Percentiles rank a stretch among this genome's conserved stretches.
Conservation (phyloP, 2,329 filamentous ascomycete genomes). For the Cryphonectria japonica region DNA sequence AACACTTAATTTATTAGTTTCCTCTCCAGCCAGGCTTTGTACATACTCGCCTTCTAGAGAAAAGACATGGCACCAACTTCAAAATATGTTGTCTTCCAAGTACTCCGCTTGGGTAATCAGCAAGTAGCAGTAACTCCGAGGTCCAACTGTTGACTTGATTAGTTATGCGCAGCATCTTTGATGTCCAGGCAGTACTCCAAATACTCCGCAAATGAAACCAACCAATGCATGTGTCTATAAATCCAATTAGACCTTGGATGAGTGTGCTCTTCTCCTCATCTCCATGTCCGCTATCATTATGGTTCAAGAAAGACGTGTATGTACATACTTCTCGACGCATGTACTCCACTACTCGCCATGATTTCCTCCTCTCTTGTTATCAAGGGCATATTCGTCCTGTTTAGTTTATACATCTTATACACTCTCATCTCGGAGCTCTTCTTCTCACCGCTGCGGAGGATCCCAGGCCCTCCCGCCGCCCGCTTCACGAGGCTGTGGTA, state of each 20-base stretch:
- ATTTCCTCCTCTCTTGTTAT: neutral
- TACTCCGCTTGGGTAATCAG: too few relatives aligned
- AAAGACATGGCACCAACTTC: too few relatives aligned
- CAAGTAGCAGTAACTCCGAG: neutral
- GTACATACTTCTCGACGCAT: neutral
- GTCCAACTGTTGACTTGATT: neutral
- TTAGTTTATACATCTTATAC: constrained; percentile 9
- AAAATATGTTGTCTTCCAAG: too few relatives aligned
- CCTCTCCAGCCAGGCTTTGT: too few relatives aligned
- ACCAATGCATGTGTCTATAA: neutral
- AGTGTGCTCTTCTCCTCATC: neutral
- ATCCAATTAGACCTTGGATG: neutral
- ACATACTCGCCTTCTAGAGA: too few relatives aligned
- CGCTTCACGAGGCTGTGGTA: constrained; percentile 51
- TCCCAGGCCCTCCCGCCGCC: constrained; percentile 50
- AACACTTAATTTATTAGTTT: too few relatives aligned
- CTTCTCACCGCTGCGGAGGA: constrained; percentile 40
- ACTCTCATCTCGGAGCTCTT: neutral
- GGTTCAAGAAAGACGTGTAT: too few relatives aligned
- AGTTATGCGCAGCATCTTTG: too few relatives aligned
- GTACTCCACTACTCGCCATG: neutral
- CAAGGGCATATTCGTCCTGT: constrained; percentile 2
- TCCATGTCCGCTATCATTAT: neutral
- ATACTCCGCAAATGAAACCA: too few relatives aligned
- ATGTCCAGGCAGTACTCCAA: neutral